phyloP scores from a whole-genome alignment of 2,329 filamentous ascomycete species.

The Seiridium cupressi region DNA sequence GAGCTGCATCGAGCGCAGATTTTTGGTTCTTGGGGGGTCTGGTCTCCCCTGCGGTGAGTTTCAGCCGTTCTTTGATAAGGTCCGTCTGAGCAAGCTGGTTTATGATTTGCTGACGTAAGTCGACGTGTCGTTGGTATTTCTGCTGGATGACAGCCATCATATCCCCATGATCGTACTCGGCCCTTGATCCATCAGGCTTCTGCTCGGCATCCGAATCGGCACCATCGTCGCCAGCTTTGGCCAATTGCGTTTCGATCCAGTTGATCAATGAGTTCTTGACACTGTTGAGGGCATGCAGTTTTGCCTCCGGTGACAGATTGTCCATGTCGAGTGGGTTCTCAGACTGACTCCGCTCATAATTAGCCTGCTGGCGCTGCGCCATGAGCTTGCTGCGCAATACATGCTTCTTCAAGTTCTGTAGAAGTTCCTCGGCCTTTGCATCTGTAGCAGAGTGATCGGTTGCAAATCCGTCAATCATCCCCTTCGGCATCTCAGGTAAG shows the following conservation, averaged over 20 bases:
- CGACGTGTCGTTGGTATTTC: constrained; percentile 54
- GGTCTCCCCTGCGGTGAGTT: constrained; percentile 7
- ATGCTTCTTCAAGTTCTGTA: constrained; percentile 55
- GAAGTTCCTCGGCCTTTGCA: constrained; percentile 43
- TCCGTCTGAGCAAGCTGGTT: constrained; percentile 30
- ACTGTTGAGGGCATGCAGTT: constrained; percentile 51
- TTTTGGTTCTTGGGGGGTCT: not conserved
- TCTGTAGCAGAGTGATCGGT: constrained; percentile 34
- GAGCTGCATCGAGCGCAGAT: not conserved
- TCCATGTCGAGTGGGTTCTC: constrained; percentile 34
- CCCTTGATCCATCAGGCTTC: constrained; percentile 5
- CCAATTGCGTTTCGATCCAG: constrained; percentile 64
- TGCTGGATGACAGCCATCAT: constrained; percentile 47
- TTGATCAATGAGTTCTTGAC: constrained; percentile 60
- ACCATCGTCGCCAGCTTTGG: constrained; percentile 44
- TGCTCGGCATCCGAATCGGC: constrained; percentile 18
- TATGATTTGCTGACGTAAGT: constrained; percentile 47
- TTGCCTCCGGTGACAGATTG: constrained; percentile 33
- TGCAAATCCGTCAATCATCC: constrained; percentile 49
- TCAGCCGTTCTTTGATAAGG: constrained; percentile 9
- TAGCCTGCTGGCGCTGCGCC: constrained; percentile 54
- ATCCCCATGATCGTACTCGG: constrained; percentile 30
- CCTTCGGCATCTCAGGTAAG: constrained; percentile 50
- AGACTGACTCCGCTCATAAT: constrained; percentile 47
- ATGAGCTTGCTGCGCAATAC: constrained; percentile 57